Evolutionary conservation across 345 rosid genomes (phyloP), one percentile per base, ranked within the genome.

Genomic region (Dipteronia sinensis): DNA sequence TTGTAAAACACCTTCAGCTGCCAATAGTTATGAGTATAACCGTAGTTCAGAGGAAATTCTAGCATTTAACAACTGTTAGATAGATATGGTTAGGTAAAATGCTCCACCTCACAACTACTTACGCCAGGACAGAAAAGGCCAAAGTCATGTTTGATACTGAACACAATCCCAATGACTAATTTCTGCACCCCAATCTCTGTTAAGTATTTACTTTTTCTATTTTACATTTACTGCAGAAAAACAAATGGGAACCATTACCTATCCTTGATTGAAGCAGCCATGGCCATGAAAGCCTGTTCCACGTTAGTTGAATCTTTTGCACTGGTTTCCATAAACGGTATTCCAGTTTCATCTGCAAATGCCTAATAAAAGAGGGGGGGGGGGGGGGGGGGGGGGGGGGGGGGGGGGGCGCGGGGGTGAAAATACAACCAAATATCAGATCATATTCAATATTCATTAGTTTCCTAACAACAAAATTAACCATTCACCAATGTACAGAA

Each of bases 311-410:
- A 76, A 82, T 84, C 87, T 81, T 92, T 92, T n/a, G 97, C 97
- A 78, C 97, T 92, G 11, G 97, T 92, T 76, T 92, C 97, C 92
- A 92, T 75, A 78, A 92, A 92, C 46, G 94, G 92, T 73, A 92
- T 81, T 55, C 97, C 94, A 71, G 90, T 85, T 83, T 92, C 91
- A 83, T 92, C 92, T 1, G 97, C 97, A 82, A 92, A 89, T 55
- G 94, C 92, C 94, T 92, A 66, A 15, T 5, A 65, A 58, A 23
- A 7, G 6, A 42, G 75, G 23, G 13, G 55, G 46, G 44, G 19
- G 40, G 46, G 44, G 19, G 40, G 46, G 44, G 19, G 40, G 46
- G 44, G 19, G 40, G 46, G 44, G 19, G 40, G 75, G 23, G 13
- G 55, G 75, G 23, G 13, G 55, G 75, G 23, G 13, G 55, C 1